Base-by-base conservation (phyloP, 305 asterid species). In the Plantago coronopus region DNA sequence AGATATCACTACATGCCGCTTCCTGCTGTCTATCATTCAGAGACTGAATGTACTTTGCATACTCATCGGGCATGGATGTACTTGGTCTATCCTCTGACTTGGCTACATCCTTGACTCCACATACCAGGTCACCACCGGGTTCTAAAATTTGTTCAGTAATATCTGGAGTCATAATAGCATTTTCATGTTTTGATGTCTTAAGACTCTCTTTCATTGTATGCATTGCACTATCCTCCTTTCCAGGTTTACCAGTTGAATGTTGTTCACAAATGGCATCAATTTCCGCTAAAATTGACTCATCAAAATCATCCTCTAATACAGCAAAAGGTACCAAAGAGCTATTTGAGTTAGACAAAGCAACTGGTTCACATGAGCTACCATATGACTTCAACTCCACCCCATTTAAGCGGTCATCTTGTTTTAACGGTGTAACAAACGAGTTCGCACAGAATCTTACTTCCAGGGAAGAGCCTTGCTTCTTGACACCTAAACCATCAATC, bases 1-100 rank as follows among this genome's bases (percentile, higher is more conserved):
- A 83, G 71, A 85, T 85, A 75, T 89, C 96, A 74, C 81, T 64
- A 61, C 95, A 93, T 66, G 97, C 99, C 69, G 97, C 98, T 78
- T 89, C 98, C 77, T 69, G 84, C 77, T 93, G 98, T 84, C 81
- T 78, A 66, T 86, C 96, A 73, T 87, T 93, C 66, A 93, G 77
- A 47, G 94, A 82, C 66, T 63, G 73, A 48, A 93, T 76, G 67
- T 89, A 89, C 66, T 72, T 80, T 48, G 79, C 73, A 73, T 80
- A 89, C 73, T 85, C 95, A 60, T 76, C 91, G 20, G 99, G 96
- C 94, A 93, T 89, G 76, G 64, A 51, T 59, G 76, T 64, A 45
- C 69, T 53, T 48, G 51, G 59, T 64, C 68, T 59, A 62, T 64
- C 72, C 49, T 71, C 79, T 53, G 70, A 68, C 43, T 61, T 70